Conservation (phyloP, 2,329 filamentous ascomycete species). For the Hypomyces rosellus region DNA sequence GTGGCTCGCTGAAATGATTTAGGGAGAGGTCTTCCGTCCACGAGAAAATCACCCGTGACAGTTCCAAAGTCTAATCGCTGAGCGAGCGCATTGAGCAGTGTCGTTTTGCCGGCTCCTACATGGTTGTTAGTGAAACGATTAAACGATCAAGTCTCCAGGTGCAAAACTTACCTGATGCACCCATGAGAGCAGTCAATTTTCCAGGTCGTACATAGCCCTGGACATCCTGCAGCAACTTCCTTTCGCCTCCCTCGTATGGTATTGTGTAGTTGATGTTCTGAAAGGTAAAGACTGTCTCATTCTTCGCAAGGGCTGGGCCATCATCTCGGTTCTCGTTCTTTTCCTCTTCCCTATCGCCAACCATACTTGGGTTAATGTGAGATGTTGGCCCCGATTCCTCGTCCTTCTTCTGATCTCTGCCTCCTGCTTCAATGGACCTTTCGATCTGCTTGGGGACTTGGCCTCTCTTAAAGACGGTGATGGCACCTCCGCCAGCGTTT, state of each 20-base stretch:
- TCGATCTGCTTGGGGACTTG: slow-evolving; percentile 55
- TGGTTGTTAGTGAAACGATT: not conserved
- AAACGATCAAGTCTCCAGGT: slow-evolving; percentile 16
- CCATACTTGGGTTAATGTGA: slow-evolving; percentile 60
- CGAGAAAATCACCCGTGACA: slow-evolving; percentile 70
- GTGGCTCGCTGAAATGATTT: slow-evolving; percentile 75
- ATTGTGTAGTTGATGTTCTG: slow-evolving; percentile 45
- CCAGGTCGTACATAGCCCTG: slow-evolving; percentile 82
- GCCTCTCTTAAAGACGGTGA: slow-evolving; percentile 57
- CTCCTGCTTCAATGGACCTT: slow-evolving; percentile 48
- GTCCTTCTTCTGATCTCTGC: slow-evolving; percentile 38
- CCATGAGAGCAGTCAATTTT: slow-evolving; percentile 75
- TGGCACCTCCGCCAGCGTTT: slow-evolving; percentile 52
- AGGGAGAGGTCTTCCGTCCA: slow-evolving; percentile 66
- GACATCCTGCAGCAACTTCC: slow-evolving; percentile 66
- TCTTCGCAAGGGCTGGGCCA: slow-evolving; percentile 48
- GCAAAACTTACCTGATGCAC: slow-evolving; percentile 33
- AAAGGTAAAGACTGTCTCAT: slow-evolving; percentile 53
- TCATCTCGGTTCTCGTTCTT: slow-evolving; percentile 24
- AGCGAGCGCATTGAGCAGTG: slow-evolving; percentile 65
- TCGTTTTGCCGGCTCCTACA: slow-evolving; percentile 61
- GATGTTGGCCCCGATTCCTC: slow-evolving; percentile 36
- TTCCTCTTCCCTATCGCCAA: slow-evolving; percentile 17
- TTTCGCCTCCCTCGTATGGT: slow-evolving; percentile 53
- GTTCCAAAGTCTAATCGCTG: slow-evolving; percentile 72